Percentiles rank a stretch among this genome's conserved stretches.
These are phyloP conservation scores for Talaromyces thailandensis DNA, from an alignment of 495 filamentous ascomycete genomes.

Conservation along the genomic window DNA sequence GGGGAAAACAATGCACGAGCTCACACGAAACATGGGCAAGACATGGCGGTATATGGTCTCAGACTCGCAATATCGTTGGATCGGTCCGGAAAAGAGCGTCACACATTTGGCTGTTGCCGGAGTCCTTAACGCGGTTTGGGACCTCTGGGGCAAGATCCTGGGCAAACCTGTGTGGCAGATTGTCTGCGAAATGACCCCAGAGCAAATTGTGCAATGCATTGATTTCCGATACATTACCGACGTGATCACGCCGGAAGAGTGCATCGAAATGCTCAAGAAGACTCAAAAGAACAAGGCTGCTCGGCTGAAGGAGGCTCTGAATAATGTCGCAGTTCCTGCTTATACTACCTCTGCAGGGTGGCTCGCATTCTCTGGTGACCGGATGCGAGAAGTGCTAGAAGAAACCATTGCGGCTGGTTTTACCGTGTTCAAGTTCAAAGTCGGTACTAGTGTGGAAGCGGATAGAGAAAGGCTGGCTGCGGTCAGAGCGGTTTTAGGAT, in stretches of 20 bases:
- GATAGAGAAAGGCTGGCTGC: slow-evolving; percentile 53
- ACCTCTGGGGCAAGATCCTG: slow-evolving; percentile 68
- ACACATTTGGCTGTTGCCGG: slow-evolving; percentile 72
- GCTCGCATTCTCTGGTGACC: slow-evolving; percentile 68
- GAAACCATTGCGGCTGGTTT: slow-evolving; percentile 60
- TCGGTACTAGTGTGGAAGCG: slow-evolving; percentile 53
- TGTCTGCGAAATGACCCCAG: slow-evolving; percentile 63
- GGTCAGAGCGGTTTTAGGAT: slow-evolving; percentile 64
- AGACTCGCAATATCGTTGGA: slow-evolving; percentile 72
- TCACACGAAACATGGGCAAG: slow-evolving; percentile 60
- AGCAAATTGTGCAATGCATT: slow-evolving; percentile 63
- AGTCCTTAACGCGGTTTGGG: slow-evolving; percentile 74
- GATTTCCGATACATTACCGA: slow-evolving; percentile 77
- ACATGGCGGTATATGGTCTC: slow-evolving; percentile 73
- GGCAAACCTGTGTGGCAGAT: slow-evolving; percentile 70
- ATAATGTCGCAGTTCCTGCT: slow-evolving; percentile 57
- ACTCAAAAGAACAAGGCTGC: slow-evolving; percentile 43
- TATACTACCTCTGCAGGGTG: slow-evolving; percentile 75
- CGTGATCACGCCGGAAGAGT: slow-evolving; percentile 67
- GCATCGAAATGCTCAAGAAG: slow-evolving; percentile 48
- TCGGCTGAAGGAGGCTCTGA: slow-evolving; percentile 49
- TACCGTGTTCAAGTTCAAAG: slow-evolving; percentile 71
- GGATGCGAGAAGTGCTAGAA: slow-evolving; percentile 54
- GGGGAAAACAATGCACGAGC: slow-evolving; percentile 49
- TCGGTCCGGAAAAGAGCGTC: slow-evolving; percentile 79